Evolutionary conservation across 805 yeast genomes (phyloP).

Genomic region (Helenozyma baotianmanensis): DNA sequence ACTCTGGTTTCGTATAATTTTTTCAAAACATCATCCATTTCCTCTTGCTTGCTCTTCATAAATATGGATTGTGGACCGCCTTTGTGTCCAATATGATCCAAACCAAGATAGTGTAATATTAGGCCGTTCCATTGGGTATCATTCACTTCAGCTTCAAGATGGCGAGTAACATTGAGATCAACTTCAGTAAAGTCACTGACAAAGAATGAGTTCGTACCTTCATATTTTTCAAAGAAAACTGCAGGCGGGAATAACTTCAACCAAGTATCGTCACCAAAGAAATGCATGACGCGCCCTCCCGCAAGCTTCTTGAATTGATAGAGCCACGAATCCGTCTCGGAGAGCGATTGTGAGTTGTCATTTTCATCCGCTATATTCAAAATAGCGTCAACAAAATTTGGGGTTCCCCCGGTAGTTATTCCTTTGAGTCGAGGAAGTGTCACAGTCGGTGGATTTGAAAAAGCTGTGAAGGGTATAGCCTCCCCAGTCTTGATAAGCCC

Average conservation of each 20-base stretch:
- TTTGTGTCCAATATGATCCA: slow-evolving; percentile 97
- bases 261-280: slow-evolving; percentile 99
- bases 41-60: slow-evolving; percentile 79
- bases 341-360: slow-evolving; percentile 59
- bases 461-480: slow-evolving; percentile 88
- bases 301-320: slow-evolving; percentile 49
- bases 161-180: slow-evolving; percentile 88
- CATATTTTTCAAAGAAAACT: slow-evolving; percentile 53
- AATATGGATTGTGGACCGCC: slow-evolving; percentile 82
- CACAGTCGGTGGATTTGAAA: slow-evolving; percentile 93
- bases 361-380: slow-evolving; percentile 91
- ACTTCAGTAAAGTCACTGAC: slow-evolving; percentile 95
- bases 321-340: slow-evolving; percentile 84
- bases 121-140: slow-evolving; percentile 70
- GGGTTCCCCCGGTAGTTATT: slow-evolving; percentile 90
- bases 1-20: slow-evolving; percentile 38
- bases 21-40: slow-evolving; percentile 72
- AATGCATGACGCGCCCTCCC: slow-evolving; percentile 50
- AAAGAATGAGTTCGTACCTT: slow-evolving; percentile 91
- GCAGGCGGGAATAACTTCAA: slow-evolving; percentile 70
- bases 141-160: slow-evolving; percentile 57
- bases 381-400: slow-evolving; percentile 90
- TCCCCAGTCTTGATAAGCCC: slow-evolving; percentile 55
- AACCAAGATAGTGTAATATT: slow-evolving; percentile 84
- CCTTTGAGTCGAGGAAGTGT: slow-evolving; percentile 93